Evolutionary conservation across 306 rosid species (phyloP), one percentile per base, ranked within the genome.

Genomic region (Cicer cuneatum): DNA sequence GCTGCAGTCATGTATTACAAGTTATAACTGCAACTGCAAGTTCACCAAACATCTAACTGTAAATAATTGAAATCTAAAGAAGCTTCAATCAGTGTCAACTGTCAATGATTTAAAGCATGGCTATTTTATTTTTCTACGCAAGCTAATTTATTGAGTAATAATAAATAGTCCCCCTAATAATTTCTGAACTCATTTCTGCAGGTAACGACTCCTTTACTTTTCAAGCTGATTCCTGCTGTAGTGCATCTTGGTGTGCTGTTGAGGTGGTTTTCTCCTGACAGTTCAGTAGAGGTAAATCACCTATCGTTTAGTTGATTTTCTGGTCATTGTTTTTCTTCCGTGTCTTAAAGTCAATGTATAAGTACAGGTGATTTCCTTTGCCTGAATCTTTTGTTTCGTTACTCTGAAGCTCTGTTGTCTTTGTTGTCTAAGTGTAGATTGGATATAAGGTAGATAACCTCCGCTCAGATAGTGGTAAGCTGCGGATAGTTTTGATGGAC

Each of bases 151-250:
- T 54, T 72, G 14, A 9, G 33, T 60, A 11, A 51, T 76, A 43
- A 76, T 66, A 33, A 12, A 66, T 61, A 61, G 58, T 67, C 53
- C 51, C 38, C 41, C 66, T 13, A 53, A 7, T 66, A 76, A 77
- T 81, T 57, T 66, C 75, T 16, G 18, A 8, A 51, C 63, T 46
- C 14, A 61, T 72, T 49, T 64, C 58, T 76, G 83, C 89, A 95
- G 99, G 99, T 95, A 14, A 92, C 98, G 9, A 90, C 99, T 75
- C 95, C 99, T 69, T 63, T 95, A 59, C 96, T 95, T 63, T 95
- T 95, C 88, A 95, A 95, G 90, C 89, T 92, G 72, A 92, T 92
- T 63, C 99, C 98, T 73, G 93, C 92, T 29, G 97, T 95, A 24
- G 92, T 92, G 78, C 99, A 90, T 85, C 92, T 95, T 54, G 99